A percentile compares a stretch with the other conserved stretches of the same genome.
phyloP scores from a whole-genome alignment of 805 yeast species.

The Danielozyma ontarioensis region DNA sequence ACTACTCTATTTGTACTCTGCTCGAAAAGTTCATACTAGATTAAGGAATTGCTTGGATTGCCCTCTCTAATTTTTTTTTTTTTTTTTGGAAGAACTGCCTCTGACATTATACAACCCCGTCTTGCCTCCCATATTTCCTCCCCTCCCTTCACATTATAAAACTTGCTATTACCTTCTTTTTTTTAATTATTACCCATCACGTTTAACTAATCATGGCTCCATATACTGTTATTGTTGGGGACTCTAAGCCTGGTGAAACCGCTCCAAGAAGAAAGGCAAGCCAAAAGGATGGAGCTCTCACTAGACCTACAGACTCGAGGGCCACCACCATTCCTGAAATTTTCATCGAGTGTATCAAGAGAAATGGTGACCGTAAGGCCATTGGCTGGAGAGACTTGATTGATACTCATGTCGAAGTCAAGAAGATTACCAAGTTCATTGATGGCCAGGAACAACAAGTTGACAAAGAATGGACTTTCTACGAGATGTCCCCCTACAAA shows the following conservation, averaged over 20 bases:
- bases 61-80: too few relatives aligned
- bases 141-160: too few relatives aligned
- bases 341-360: conserved; percentile 54
- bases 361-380: conserved; percentile 48
- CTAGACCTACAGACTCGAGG: conserved; percentile 58
- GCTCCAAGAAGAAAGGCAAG: conserved; percentile 71
- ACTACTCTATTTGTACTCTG: too few relatives aligned
- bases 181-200: too few relatives aligned
- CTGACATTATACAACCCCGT: too few relatives aligned
- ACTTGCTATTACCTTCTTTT: too few relatives aligned
- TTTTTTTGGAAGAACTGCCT: too few relatives aligned
- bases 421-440: conserved; percentile 65
- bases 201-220: conserved; percentile 10
- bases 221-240: conserved; percentile 58
- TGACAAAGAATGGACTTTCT: conserved; percentile 85
- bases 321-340: conserved; percentile 69
- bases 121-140: too few relatives aligned
- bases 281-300: conserved; percentile 45
- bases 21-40: too few relatives aligned
- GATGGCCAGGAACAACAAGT: conserved; percentile 70
- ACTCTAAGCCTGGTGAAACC: conserved; percentile 70
- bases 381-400: conserved; percentile 77
- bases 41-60: too few relatives aligned
- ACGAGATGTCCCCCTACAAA: conserved; percentile 70
- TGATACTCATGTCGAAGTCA: conserved; percentile 72